Percentiles rank a stretch among this genome's conserved stretches.
Evolutionary conservation across 352 stramenopile genomes (phyloP).

Genomic region (Phytophthora melonis): DNA sequence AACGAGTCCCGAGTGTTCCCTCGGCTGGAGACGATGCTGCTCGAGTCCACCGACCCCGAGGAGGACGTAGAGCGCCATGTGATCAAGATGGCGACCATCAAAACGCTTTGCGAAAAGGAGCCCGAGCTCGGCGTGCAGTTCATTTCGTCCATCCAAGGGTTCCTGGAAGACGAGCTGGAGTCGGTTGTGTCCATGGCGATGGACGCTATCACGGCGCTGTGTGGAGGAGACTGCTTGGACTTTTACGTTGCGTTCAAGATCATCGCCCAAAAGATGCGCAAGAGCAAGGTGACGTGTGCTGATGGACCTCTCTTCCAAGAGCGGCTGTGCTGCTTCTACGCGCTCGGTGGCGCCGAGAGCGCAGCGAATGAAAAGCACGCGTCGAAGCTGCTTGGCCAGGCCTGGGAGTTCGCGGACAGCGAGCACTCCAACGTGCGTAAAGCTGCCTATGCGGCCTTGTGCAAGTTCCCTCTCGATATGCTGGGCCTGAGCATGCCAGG

Average conservation of each 20-base stretch:
- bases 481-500: constrained; percentile 47
- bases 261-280: constrained; percentile 70
- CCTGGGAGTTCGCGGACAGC: constrained; percentile 60
- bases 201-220: constrained; percentile 66
- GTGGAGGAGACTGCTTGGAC: constrained; percentile 71
- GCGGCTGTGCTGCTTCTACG: constrained; percentile 65
- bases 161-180: constrained; percentile 59
- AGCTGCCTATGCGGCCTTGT: constrained; percentile 54
- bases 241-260: constrained; percentile 85
- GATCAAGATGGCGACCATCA: constrained; percentile 70
- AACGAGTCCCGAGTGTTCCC: constrained; percentile 76
- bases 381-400: constrained; percentile 52
- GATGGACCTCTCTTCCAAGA: constrained; percentile 64
- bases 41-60: constrained; percentile 41
- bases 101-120: constrained; percentile 68
- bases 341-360: constrained; percentile 48
- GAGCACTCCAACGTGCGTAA: constrained; percentile 48
- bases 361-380: constrained; percentile 53
- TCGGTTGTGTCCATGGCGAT: constrained; percentile 74
- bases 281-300: constrained; percentile 64
- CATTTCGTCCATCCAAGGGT: constrained; percentile 65
- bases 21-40: constrained; percentile 60
- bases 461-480: constrained; percentile 53
- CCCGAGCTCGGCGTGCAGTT: constrained; percentile 77
- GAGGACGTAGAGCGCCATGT: constrained; percentile 47